Conservation (phyloP, 116 monocot species). For the Papilionanthe hybrid region DNA sequence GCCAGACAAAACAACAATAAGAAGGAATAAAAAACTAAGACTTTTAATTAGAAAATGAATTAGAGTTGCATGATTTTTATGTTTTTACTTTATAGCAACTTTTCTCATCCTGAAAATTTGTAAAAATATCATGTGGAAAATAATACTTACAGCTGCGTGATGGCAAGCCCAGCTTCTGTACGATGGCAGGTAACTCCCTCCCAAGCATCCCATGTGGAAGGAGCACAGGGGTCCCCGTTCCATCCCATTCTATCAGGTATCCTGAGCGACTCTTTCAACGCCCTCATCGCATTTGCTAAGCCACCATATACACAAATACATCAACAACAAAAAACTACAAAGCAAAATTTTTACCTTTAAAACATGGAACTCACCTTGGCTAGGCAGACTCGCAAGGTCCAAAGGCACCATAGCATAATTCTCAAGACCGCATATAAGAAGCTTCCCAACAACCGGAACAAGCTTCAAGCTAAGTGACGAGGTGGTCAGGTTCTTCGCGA, state of each 20-base stretch:
- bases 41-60: not conserved
- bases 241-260: slow-evolving; percentile 95
- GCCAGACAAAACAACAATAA: not conserved
- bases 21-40: not conserved
- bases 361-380: slow-evolving; percentile 47
- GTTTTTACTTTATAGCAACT: not conserved
- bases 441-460: slow-evolving; percentile 63
- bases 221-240: slow-evolving; percentile 99
- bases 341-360: not conserved
- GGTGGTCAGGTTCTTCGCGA: slow-evolving; percentile 59
- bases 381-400: slow-evolving; percentile 55
- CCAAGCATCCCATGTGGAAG: slow-evolving; percentile 95
- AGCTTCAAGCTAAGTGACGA: slow-evolving; percentile 62
- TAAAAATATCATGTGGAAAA: slow-evolving; percentile 1
- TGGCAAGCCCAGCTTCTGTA: slow-evolving; percentile 57
- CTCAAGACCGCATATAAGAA: slow-evolving; percentile 77
- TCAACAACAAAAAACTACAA: not conserved
- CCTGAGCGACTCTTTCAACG: slow-evolving; percentile 74
- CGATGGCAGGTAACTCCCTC: slow-evolving; percentile 93
- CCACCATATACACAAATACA: not conserved
- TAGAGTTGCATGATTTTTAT: not conserved
- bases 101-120: not conserved
- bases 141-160: slow-evolving; percentile 76
- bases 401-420: slow-evolving; percentile 88
- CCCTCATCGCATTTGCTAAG: slow-evolving; percentile 63